phyloP scores from a whole-genome alignment of 225 moss, liverwort and hornwort species.

The Anthoceros angustus region DNA sequence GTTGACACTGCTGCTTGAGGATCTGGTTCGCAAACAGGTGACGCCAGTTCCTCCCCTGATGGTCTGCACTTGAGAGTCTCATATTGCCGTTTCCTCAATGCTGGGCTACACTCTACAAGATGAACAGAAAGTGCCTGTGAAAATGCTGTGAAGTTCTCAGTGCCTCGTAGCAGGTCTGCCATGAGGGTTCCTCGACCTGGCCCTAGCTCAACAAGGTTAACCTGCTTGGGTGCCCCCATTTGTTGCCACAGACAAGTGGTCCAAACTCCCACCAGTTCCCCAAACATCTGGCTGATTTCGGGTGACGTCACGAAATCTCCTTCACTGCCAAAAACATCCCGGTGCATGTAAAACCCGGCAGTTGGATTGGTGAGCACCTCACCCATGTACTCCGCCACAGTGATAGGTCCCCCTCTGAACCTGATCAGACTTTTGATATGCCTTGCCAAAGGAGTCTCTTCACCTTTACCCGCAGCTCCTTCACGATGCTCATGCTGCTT shows the following conservation, averaged over 20 bases:
- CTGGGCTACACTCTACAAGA: constrained; percentile 88
- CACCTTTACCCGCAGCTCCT: constrained; percentile 10
- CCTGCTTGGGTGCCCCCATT: constrained; percentile 54
- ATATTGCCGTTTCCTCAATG: constrained; percentile 51
- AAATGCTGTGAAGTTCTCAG: constrained; percentile 60
- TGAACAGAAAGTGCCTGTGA: constrained; percentile 49
- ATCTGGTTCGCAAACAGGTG: constrained; percentile 6
- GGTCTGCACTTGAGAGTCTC: constrained; percentile 42
- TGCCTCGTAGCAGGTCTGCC: constrained; percentile 85
- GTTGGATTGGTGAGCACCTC: constrained; percentile 85
- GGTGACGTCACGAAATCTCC: constrained; percentile 96
- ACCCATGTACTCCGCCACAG: constrained; percentile 86
- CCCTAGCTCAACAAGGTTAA: constrained; percentile 64
- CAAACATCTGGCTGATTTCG: constrained; percentile 92
- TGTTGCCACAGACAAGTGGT: constrained; percentile 91
- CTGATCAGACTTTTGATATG: constrained; percentile 66
- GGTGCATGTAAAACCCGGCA: constrained; percentile 84
- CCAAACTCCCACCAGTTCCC: constrained; percentile 96
- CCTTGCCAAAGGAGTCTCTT: constrained; percentile 49
- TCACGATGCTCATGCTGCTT: constrained; percentile 14
- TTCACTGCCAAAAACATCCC: constrained; percentile 69
- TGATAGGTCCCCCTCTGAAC: constrained; percentile 86
- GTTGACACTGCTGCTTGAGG: constrained; percentile 7
- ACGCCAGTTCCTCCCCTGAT: constrained; percentile 10
- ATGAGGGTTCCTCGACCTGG: constrained; percentile 88